Base-by-base conservation (phyloP, 768 basidiomycete genomes). In the Macrolepiota dolichaula region DNA sequence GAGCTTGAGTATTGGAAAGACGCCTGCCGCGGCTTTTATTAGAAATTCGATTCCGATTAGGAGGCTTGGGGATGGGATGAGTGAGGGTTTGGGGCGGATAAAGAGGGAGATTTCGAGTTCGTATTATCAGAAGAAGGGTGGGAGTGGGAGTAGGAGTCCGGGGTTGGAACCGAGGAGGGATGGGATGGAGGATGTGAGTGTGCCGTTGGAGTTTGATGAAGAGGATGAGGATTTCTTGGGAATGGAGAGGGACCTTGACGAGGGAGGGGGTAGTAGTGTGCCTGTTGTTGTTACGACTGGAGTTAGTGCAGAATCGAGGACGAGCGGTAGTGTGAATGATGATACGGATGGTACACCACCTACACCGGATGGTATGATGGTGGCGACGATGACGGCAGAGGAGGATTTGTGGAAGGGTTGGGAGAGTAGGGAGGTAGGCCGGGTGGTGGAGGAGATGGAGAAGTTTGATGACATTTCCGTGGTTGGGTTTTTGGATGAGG, bases 201-300 rank as follows among this genome's bases (percentile, higher is more conserved):
- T 83, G 15, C 79, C 83, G 25, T 72, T 86, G 24, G 79, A 79
- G 69, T 89, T 89, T 67, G 86, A 86, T 55, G 86, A 89, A 66
- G 84, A 85, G 61, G 88, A 89, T 57, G 86, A 89, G 57, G 85
- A 86, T 51, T 85, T 88, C 65, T 56, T 75, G 19, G 66, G 61
- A 5, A 57, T 59, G 27, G 37, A 42, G 52, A 40, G 44, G 1
- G 64, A 64, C n/a, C n/a, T n/a, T n/a, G n/a, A n/a, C n/a, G n/a
- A n/a, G n/a, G n/a, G n/a, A n/a, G n/a, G n/a, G n/a, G n/a, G n/a
- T n/a, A n/a, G n/a, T 13, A 71, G 67, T n/a, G 66, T 57, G 6
- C 55, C 57, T 3, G 62, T 58, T 9, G 65, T 66, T 44, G 62
- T 58, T 36, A 68, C 68, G 0, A 70, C 64, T 29, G 69, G 66